Evolutionary conservation across 768 basidiomycete species (phyloP), one percentile per base, ranked within the genome.

Genomic region (Podaxis sp.): DNA sequence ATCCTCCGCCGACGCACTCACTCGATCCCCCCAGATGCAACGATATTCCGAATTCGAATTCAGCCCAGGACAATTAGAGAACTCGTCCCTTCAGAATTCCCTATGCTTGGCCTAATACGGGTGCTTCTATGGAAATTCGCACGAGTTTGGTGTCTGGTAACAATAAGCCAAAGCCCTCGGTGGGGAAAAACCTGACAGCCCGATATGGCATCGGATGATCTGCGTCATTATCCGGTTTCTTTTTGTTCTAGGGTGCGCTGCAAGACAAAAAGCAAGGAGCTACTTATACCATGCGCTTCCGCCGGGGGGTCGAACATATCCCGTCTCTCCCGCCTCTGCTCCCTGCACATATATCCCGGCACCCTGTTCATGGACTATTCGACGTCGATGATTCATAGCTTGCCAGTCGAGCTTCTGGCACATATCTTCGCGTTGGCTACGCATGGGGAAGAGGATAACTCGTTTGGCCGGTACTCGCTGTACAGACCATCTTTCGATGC

Each of bases 361-460:
- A n/a, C 56, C 41, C 48, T 55, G 37, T 46, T 60, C 58, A 59
- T 63, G 52, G 57, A 50, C 65, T 63, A 62, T 58, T 50, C 38
- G 51, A 67, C 67, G 10, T 69, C 74, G 13, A 75, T 78, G 2
- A 78, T 84, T 58, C 67, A 75, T 66, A 71, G 64, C 24, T 80
- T 87, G 26, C 86, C 87, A 7, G 78, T 81, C 37, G 86, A 87
- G 72, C 77, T 87, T 5, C 76, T 87, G 30, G 80, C 85, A 0
- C 78, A 83, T 56, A 82, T 88, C 62, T 86, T 88, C 67, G 65
- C 72, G 13, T 74, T 87, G 53, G 79, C 75, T n/a, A 76, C 77
- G 1, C 79, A 81, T 60, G 67, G 72, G 37, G 49, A 66, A 11
- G 60, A 70, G 44, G 66, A 60, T 17, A 54, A 26, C 36, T 59